Evolutionary conservation across 2,329 filamentous ascomycete genomes (phyloP), one percentile per base, ranked within the genome.

Genomic region (Camptophora hylomeconis): DNA sequence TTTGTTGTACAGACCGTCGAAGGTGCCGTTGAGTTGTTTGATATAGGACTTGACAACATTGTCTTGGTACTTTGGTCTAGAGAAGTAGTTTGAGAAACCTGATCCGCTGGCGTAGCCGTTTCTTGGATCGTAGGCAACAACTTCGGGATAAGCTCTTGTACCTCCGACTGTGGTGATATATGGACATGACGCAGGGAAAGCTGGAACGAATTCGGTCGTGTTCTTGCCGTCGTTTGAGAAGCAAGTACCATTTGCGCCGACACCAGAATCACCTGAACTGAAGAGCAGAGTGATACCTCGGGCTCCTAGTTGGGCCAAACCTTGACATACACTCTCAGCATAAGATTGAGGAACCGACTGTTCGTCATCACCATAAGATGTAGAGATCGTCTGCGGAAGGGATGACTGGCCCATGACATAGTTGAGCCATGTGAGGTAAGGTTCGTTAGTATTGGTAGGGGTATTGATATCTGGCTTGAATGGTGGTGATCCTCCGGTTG

Each of bases 101-200:
- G 60, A 58, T n/a, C 59, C 59, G 9, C 53, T 52, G 6, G 49
- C 40, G 36, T 60, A 67, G 9, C 58, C 41, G 27, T 57, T 56
- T 6, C 49, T 48, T 24, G 56, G 49, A 24, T 57, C 57, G 21
- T 57, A 58, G 12, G 64, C 60, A 4, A 58, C 58, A 10, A 58
- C 54, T 44, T 69, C 63, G 11, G 61, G 64, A 30, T 57, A 52
- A 38, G 58, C 52, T 38, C 55, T 52, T 1, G 71, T 74, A 2
- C 68, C 75, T 5, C 77, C 77, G 2, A 81, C 67, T 2, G 65
- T 56, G 0, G 77, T 81, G 5, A 80, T 67, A 48, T 69, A 81
- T 0, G 75, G 76, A 41, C 77, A 82, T 0, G 67, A 65, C 0
- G 66, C 67, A 0, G 77, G 77, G 51, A 80, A 82, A 4, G 62